These are phyloP conservation scores for Sporothrix pseudoabietina DNA, from an alignment of 2,329 filamentous ascomycete species.

Conservation along the genomic window DNA sequence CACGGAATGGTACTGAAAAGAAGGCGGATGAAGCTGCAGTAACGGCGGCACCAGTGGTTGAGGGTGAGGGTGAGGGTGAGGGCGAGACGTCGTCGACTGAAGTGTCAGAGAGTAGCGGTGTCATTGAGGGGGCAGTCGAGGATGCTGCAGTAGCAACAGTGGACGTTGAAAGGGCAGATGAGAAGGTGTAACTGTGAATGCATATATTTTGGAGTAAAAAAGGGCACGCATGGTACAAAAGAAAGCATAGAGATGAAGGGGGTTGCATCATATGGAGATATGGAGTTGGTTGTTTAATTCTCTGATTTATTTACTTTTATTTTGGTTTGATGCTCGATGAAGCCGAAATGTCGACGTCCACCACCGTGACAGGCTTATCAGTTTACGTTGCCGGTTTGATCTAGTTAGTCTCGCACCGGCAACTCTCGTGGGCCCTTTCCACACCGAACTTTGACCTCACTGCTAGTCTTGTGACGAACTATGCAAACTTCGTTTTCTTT, in stretches of 20 bases:
- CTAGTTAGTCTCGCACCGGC: not conserved
- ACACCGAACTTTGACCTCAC: not conserved
- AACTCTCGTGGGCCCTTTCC: not conserved
- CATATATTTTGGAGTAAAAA: too few species aligned
- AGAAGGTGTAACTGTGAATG: not conserved
- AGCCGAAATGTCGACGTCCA: not conserved
- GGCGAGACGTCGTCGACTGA: not conserved
- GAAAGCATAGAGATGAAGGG: not conserved
- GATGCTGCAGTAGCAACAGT: not conserved
- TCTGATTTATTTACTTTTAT: not conserved
- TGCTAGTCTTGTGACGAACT: too few species aligned
- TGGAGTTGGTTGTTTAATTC: not conserved
- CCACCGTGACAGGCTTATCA: not conserved
- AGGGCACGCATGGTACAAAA: too few species aligned
- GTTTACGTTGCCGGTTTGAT: constrained; percentile 13
- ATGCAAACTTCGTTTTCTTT: not conserved
- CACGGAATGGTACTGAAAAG: not conserved
- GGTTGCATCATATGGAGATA: not conserved
- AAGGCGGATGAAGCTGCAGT: not conserved
- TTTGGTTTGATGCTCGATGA: not conserved
- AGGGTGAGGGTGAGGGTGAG: not conserved
- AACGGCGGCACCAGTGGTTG: not conserved
- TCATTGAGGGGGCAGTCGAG: not conserved
- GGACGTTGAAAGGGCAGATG: not conserved
- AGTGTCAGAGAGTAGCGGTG: not conserved